Conservation (phyloP, 2,329 filamentous ascomycete species). For the Alternaria longipes region DNA sequence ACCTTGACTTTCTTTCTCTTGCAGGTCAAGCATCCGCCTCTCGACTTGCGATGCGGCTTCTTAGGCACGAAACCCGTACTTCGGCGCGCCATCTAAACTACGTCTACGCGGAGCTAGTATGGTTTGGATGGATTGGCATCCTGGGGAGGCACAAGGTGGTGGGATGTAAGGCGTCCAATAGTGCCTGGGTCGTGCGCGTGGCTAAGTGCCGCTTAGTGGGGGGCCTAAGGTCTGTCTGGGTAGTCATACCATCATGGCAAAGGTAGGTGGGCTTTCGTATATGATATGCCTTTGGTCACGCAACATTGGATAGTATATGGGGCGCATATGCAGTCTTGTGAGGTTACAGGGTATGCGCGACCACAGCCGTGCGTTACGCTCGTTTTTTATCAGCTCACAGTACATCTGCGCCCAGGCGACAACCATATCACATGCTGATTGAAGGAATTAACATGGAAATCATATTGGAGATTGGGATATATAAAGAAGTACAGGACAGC, state of each 20-base stretch:
- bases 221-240: constrained; percentile 3
- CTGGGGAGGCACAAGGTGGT: background rate
- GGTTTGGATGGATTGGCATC: background rate
- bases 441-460: background rate
- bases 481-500: background rate
- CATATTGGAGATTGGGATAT: too few species aligned
- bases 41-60: constrained; percentile 44
- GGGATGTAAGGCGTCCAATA: constrained; percentile 7
- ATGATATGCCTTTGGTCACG: background rate
- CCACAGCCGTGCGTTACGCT: background rate
- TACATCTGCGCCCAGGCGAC: background rate
- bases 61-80: constrained; percentile 44
- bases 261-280: background rate
- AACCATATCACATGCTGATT: background rate
- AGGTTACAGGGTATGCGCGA: background rate
- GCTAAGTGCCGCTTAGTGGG: background rate
- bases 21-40: constrained; percentile 43
- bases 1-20: constrained; percentile 50
- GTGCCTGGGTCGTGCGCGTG: background rate
- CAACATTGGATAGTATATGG: background rate
- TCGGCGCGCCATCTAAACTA: constrained; percentile 32
- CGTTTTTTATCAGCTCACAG: background rate
- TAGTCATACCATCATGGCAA: constrained; percentile 9
- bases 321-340: background rate
- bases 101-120: background rate